phyloP scores from a whole-genome alignment of 1,284 basidiomycete genomes.

The Leccinum angustisporum region DNA sequence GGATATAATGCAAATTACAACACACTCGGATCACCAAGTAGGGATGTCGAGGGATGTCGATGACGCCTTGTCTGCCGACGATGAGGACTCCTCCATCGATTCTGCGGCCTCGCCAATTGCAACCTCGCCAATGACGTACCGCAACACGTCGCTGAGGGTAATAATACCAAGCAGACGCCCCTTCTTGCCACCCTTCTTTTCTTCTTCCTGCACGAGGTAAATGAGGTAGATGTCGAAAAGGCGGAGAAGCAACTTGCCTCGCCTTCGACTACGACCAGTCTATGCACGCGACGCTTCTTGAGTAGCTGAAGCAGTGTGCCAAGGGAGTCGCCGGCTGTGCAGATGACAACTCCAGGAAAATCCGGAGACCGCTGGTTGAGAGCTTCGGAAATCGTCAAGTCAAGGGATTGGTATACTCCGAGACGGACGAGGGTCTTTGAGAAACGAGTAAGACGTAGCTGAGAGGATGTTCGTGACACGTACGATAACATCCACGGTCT shows the following conservation, averaged over 20 bases:
- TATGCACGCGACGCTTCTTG: slow-evolving; percentile 91
- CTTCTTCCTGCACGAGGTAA: slow-evolving; percentile 60
- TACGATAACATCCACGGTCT: slow-evolving; percentile 98
- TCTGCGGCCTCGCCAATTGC: slow-evolving; percentile 47
- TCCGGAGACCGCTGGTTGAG: slow-evolving; percentile 89
- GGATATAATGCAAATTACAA: slow-evolving; percentile 4
- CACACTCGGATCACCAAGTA: slow-evolving; percentile 8
- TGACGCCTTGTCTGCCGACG: slow-evolving; percentile 21
- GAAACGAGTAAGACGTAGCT: slow-evolving; percentile 11
- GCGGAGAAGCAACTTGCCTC: slow-evolving; percentile 50
- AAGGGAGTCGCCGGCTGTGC: slow-evolving; percentile 91
- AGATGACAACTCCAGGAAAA: slow-evolving; percentile 95
- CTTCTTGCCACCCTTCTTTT: slow-evolving; percentile 73
- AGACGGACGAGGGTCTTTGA: slow-evolving; percentile 90
- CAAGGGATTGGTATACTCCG: slow-evolving; percentile 91
- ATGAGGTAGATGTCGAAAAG: neutral
- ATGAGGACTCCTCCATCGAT: slow-evolving; percentile 25
- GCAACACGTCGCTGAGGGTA: slow-evolving; percentile 87
- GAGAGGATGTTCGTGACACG: slow-evolving; percentile 36
- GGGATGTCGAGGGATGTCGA: slow-evolving; percentile 13
- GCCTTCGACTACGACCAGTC: slow-evolving; percentile 89
- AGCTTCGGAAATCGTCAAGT: slow-evolving; percentile 94
- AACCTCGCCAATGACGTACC: slow-evolving; percentile 77
- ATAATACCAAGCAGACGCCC: slow-evolving; percentile 88
- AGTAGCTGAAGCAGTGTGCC: slow-evolving; percentile 91